Evolutionary conservation across 495 filamentous ascomycete species (phyloP), one percentile per base, ranked within the genome.

Genomic region (Aspergillus panamensis): DNA sequence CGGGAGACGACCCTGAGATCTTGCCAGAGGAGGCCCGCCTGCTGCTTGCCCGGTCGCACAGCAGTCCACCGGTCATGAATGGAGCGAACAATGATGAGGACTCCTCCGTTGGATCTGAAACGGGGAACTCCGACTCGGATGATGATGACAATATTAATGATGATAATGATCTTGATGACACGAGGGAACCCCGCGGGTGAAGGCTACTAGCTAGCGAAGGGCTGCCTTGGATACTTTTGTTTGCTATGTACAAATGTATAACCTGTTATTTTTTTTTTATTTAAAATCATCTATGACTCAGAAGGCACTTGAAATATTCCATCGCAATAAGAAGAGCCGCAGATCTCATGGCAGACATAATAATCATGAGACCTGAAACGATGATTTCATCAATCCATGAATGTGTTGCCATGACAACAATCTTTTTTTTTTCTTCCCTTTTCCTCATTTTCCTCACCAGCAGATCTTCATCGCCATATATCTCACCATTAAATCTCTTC

Each of bases 401-500:
- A 33, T 29, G 48, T 31, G 74, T 77, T 77, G 74, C 73, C 70
- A 57, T 62, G 74, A 63, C 74, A 75, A 77, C 74, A 77, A 77
- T 77, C 74, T 63, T 65, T 67, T 71, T 70, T 71, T 60, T 53
- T 65, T 57, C 21, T 43, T 59, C 62, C 62, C 57, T 44, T 59
- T 43, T 58, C 57, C 53, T 62, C 37, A 10, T 25, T 30, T 42
- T 44, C 57, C 59, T 40, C 21, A 31, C 47, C 57, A 42, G 57
- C 39, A 55, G 40, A 32, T 48, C 6, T 40, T 45, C n/a, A 16
- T 20, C 29, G 37, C 43, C 50, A 25, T 47, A 39, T 56, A 51
- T 52, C 35, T 53, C 40, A 40, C 32, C 31, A 39, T 32, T 39
- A 6, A 8, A 39, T 39, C 35, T 3, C 35, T 44, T 44, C 29